Conservation (phyloP, 2,329 filamentous ascomycete species). For the Penicillium sp. region DNA sequence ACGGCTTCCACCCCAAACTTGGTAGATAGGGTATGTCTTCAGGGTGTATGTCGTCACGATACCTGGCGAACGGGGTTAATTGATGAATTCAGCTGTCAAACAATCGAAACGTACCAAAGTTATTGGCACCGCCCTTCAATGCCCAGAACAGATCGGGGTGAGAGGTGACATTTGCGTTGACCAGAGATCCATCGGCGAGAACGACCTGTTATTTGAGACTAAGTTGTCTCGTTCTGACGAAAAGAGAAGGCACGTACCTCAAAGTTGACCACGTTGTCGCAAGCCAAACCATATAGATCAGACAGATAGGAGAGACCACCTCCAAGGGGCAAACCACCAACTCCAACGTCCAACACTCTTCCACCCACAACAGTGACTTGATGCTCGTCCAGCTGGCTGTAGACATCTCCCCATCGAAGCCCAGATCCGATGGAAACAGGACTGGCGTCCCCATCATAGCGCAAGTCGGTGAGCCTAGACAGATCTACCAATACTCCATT, state of each 20-base stretch:
- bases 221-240: too few species aligned
- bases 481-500: background rate
- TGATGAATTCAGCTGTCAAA: too few species aligned
- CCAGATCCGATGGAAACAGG: background rate
- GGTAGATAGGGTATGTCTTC: too few species aligned
- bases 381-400: background rate
- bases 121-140: too few species aligned
- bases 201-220: too few species aligned
- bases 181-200: too few species aligned
- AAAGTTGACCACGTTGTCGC: background rate
- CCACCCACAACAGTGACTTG: background rate
- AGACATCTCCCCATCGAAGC: background rate
- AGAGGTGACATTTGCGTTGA: too few species aligned
- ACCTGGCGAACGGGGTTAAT: too few species aligned
- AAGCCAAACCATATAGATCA: background rate
- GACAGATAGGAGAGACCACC: background rate
- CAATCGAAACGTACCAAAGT: too few species aligned
- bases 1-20: too few species aligned
- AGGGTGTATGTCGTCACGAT: too few species aligned
- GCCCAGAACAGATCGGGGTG: too few species aligned
- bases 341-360: background rate
- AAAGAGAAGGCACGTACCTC: background rate
- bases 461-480: background rate
- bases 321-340: background rate
- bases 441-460: background rate